phyloP scores from a whole-genome alignment of 1,284 basidiomycete species.

The Cutaneotrichosporon sp. region DNA sequence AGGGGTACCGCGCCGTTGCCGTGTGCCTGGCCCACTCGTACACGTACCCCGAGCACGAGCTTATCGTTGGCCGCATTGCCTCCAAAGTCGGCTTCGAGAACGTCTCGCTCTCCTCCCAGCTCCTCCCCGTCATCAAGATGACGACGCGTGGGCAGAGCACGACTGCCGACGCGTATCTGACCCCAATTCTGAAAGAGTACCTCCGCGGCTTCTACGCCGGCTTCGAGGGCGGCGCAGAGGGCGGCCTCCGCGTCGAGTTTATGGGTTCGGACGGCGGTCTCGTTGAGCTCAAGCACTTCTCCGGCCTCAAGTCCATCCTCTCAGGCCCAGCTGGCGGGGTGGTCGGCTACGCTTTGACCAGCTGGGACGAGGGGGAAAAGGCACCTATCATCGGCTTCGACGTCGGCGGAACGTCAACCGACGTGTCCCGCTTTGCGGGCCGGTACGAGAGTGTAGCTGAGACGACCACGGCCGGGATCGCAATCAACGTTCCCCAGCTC shows the following conservation, averaged over 20 bases:
- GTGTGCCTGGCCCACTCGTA: conserved; percentile 89
- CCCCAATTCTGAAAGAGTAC: conserved; percentile 80
- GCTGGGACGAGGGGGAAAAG: conserved; percentile 32
- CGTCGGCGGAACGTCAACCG: conserved; percentile 84
- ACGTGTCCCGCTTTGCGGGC: conserved; percentile 83
- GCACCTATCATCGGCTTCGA: conserved; percentile 57
- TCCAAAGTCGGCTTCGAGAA: conserved; percentile 75
- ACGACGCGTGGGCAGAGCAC: conserved; percentile 87
- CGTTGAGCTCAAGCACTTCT: conserved; percentile 73
- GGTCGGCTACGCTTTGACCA: conserved; percentile 38
- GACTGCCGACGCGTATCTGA: conserved; percentile 94
- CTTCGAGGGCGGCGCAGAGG: conserved; percentile 60
- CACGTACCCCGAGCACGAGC: conserved; percentile 61
- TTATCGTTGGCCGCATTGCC: conserved; percentile 69
- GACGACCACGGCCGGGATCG: conserved; percentile 84
- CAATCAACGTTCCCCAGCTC: conserved; percentile 81
- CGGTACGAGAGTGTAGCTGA: conserved; percentile 85
- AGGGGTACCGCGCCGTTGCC: conserved; percentile 79
- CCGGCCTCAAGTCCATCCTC: conserved; percentile 81
- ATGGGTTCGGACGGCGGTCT: conserved; percentile 87
- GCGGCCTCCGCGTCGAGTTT: conserved; percentile 57
- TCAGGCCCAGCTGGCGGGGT: conserved; percentile 45
- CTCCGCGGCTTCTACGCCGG: conserved; percentile 87
- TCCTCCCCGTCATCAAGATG: conserved; percentile 91
- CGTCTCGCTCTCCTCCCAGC: conserved; percentile 79